These are phyloP conservation scores for Prunella vulgaris DNA, from an alignment of 257 asterid species.

Conservation along the genomic window DNA sequence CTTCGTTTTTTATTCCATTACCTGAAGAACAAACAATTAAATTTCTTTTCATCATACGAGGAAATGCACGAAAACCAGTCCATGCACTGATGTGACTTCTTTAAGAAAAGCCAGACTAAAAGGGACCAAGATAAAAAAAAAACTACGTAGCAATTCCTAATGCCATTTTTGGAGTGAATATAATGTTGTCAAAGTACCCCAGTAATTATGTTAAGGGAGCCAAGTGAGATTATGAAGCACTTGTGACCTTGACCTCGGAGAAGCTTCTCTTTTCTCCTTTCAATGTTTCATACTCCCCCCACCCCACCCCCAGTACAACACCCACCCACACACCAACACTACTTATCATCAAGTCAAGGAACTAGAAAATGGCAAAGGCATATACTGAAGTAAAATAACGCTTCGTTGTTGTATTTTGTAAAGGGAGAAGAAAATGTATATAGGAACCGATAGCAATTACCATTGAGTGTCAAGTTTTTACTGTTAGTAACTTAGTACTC, in stretches of 20 bases:
- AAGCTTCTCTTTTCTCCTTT: not conserved
- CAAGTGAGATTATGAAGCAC: not conserved
- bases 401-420: not conserved
- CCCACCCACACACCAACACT: no score
- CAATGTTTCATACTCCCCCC: not conserved
- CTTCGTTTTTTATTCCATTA: slow-evolving; percentile 39
- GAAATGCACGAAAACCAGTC: not conserved
- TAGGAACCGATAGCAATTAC: not conserved
- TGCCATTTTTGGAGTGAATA: not conserved
- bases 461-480: not conserved
- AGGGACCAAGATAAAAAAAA: not conserved
- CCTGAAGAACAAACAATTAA: slow-evolving; percentile 38
- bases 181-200: not conserved
- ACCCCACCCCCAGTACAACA: not conserved
- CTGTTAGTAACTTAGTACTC: not conserved
- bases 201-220: not conserved
- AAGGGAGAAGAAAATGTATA: not conserved
- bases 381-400: not conserved
- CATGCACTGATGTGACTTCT: not conserved
- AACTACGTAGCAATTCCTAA: not conserved
- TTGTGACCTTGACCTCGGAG: not conserved
- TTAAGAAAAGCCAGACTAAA: not conserved
- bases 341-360: not conserved
- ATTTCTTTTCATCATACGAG: not conserved
- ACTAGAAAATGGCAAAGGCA: not conserved